phyloP scores from a whole-genome alignment of 2,329 filamentous ascomycete species.

The Trichoderma sp. region DNA sequence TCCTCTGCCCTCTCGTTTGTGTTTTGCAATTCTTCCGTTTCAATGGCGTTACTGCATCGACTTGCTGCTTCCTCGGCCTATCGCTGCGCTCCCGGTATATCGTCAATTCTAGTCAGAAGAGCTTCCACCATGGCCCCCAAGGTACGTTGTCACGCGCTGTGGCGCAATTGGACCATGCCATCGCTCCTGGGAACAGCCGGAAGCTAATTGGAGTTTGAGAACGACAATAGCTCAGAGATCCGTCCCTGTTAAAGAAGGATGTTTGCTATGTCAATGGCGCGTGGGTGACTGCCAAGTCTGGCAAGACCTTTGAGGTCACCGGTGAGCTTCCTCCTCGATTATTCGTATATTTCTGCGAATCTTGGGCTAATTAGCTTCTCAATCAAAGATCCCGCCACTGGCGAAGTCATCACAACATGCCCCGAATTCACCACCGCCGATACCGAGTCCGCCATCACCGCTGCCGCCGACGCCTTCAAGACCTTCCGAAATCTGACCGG shows the following conservation, averaged over 20 bases:
- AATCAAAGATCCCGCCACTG: conserved; percentile 74
- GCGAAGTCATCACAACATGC: conserved; percentile 75
- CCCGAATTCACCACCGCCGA: conserved; percentile 83
- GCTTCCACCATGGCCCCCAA: conserved; percentile 53
- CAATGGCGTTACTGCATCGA: conserved; percentile 39
- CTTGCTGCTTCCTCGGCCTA: conserved; percentile 35
- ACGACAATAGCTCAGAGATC: conserved; percentile 66
- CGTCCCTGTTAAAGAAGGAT: conserved; percentile 80
- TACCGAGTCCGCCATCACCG: conserved; percentile 76
- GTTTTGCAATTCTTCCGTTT: neutral
- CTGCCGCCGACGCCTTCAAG: conserved; percentile 75
- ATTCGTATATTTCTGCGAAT: neutral
- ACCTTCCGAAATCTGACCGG: conserved; percentile 71
- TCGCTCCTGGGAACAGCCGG: neutral
- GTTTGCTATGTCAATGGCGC: conserved; percentile 86
- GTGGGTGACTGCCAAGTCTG: conserved; percentile 83
- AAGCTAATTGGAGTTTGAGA: neutral
- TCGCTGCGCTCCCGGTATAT: conserved; percentile 37
- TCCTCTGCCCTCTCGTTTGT: neutral
- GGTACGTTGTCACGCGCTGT: conserved; percentile 33
- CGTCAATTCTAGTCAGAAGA: conserved; percentile 38
- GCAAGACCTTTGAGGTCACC: conserved; percentile 86
- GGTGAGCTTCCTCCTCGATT: conserved; percentile 48
- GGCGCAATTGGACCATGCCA: neutral
- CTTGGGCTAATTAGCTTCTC: neutral